Base-by-base conservation (phyloP, 148 eudicot genomes). In the Cornus kousa region DNA sequence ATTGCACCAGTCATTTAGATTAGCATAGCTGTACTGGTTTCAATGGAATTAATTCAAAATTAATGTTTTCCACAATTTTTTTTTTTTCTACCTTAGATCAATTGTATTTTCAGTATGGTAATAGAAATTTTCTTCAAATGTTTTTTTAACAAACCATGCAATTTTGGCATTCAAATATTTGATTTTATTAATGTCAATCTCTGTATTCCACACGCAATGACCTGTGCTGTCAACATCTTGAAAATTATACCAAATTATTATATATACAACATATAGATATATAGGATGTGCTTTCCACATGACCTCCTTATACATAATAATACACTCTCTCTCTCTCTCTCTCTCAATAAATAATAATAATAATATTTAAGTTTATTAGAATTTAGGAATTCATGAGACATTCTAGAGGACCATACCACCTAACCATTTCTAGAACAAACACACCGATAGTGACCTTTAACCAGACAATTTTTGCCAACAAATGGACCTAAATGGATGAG, bases 151-250 rank as follows among this genome's bases (percentile, higher is more conserved):
- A 72, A 46, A 72, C 28, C 50, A 40, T 13, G 33, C 10, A 59
- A 48, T 33, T 48, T 37, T 43, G 64, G 20, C 16, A 23, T 72
- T 72, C 62, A 46, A 72, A 24, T 50, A 33, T 23, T 16, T 20
- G 74, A 71, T 35, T 40, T 40, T 23, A 46, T 16, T 3, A 24
- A 24, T 72, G 75, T 50, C 20, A 72, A 72, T 71, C 17, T 46
- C 32, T 72, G 35, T 50, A 7, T 55, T 46, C 74, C 55, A 50
- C 75, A 72, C 16, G 23, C 65, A 19, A 55, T 73, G 75, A 73
- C 75, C 75, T 48, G 22, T 74, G 66, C 48, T 23, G 39, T 10
- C 76, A 57, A 20, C 14, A 53, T 53, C 76, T 46, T n/a, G 19
- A 71, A 70, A 70, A 70, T 20, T n/a, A 50, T 31, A 48, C 7